Conservation (phyloP, 2,329 filamentous ascomycete species). For the Colletotrichum sp. region DNA sequence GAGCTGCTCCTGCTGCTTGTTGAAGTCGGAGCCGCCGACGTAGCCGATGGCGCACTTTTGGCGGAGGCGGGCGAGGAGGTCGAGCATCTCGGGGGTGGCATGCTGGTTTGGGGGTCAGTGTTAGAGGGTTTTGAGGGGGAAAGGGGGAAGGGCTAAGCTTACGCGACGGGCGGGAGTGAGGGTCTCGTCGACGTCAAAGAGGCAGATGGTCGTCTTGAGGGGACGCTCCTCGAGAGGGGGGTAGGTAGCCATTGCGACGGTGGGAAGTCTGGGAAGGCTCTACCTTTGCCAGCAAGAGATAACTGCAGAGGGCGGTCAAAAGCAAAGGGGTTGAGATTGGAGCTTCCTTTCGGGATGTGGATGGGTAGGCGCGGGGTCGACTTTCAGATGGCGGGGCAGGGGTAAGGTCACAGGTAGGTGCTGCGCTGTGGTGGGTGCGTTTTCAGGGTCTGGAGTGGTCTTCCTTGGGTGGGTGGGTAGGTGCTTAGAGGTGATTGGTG, state of each 20-base stretch:
- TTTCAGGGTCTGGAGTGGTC: neutral
- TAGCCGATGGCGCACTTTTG: conserved; percentile 89
- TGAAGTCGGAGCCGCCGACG: conserved; percentile 90
- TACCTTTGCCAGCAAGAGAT: neutral
- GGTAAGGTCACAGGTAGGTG: neutral
- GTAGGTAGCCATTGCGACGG: conserved; percentile 41
- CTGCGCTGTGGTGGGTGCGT: neutral
- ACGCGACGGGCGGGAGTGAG: conserved; percentile 83
- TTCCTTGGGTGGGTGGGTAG: neutral
- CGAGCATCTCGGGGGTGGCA: conserved; percentile 81
- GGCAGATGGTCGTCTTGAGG: conserved; percentile 88
- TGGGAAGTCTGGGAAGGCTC: neutral
- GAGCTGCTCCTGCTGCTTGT: conserved; percentile 96
- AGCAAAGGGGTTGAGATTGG: neutral
- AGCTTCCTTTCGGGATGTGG: conserved; percentile 15
- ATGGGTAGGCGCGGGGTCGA: conserved; percentile 12
- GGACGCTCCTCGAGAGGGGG: conserved; percentile 83
- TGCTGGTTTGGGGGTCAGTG: conserved; percentile 43
- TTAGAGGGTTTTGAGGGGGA: neutral
- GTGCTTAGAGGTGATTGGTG: neutral
- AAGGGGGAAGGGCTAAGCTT: conserved; percentile 32
- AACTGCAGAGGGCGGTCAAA: neutral
- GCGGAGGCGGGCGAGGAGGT: conserved; percentile 78
- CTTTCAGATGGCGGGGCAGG: conserved; percentile 19
- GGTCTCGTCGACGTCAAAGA: conserved; percentile 97